Percentiles rank a stretch among this genome's conserved stretches.
phyloP scores from a whole-genome alignment of 345 rosid genomes.

The Acer negundo region DNA sequence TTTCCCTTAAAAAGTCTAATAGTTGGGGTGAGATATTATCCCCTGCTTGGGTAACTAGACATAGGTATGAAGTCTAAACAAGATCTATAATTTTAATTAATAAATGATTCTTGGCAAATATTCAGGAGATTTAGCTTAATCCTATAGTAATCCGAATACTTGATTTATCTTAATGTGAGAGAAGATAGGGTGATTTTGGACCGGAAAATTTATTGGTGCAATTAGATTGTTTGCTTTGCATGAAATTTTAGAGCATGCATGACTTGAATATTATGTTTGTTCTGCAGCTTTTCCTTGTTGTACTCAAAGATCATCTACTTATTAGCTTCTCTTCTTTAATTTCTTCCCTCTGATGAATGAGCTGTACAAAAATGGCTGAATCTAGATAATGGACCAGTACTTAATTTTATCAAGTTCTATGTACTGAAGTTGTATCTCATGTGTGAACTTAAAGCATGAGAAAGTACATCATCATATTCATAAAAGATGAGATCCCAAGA shows the following conservation, averaged over 20 bases:
- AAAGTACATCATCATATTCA: background rate
- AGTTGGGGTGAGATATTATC: background rate
- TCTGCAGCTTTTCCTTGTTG: background rate
- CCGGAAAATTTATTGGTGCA: constrained; percentile 12
- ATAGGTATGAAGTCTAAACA: background rate
- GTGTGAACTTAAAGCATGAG: background rate
- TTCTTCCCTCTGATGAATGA: background rate
- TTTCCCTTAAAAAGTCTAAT: constrained; percentile 3
- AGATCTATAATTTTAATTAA: background rate
- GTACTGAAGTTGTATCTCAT: background rate
- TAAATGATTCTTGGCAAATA: background rate
- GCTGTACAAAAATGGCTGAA: background rate
- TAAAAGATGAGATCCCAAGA: constrained; percentile 21
- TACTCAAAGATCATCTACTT: background rate
- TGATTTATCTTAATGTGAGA: background rate
- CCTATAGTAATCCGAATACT: background rate
- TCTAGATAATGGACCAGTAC: background rate
- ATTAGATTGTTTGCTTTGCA: background rate
- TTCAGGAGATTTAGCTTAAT: background rate
- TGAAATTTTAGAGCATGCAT: constrained; percentile 6
- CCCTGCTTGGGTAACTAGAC: background rate
- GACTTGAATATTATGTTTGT: background rate
- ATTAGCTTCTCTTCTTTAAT: background rate
- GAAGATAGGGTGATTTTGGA: background rate
- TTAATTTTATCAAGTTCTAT: background rate